A percentile compares a stretch with the other conserved stretches of the same genome.
Evolutionary conservation across 495 filamentous ascomycete species (phyloP).

Genomic region (Collariella sp.): DNA sequence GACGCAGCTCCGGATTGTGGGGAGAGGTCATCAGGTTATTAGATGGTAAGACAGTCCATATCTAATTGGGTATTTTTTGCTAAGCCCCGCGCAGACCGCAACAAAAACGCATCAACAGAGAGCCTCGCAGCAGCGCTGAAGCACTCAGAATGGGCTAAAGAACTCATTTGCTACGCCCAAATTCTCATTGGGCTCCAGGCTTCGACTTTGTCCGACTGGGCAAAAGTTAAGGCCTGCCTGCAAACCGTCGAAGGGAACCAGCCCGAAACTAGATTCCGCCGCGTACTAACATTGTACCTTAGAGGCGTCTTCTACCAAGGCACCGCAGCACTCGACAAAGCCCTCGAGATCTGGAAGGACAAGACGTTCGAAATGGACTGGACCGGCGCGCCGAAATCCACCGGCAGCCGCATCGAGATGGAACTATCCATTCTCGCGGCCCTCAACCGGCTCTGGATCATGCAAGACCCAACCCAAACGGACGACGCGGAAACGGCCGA

Average conservation of each 20-base stretch:
- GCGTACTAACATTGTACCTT: slow-evolving; percentile 54
- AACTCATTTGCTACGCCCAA: slow-evolving; percentile 39
- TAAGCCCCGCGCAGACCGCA: slow-evolving; percentile 25
- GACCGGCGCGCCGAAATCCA: slow-evolving; percentile 27
- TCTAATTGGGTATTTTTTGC: background rate
- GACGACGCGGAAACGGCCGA: slow-evolving; percentile 40
- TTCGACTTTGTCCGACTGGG: slow-evolving; percentile 40
- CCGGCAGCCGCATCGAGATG: slow-evolving; percentile 47
- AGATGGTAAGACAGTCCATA: slow-evolving; percentile 11
- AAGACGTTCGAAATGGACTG: slow-evolving; percentile 44
- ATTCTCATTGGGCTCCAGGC: slow-evolving; percentile 40
- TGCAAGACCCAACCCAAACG: slow-evolving; percentile 54
- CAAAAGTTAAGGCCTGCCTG: slow-evolving; percentile 36
- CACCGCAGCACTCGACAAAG: slow-evolving; percentile 57
- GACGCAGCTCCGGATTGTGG: slow-evolving; percentile 46
- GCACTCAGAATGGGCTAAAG: slow-evolving; percentile 35
- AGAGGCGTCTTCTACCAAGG: slow-evolving; percentile 70
- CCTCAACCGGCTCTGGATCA: slow-evolving; percentile 75
- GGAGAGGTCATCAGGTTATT: slow-evolving; percentile 30
- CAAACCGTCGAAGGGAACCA: slow-evolving; percentile 27
- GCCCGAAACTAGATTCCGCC: slow-evolving; percentile 27
- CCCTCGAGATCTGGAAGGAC: slow-evolving; percentile 58
- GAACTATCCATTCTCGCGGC: slow-evolving; percentile 70
- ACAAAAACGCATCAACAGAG: slow-evolving; percentile 18
- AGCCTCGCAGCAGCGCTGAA: slow-evolving; percentile 39